A percentile compares a stretch with the other conserved stretches of the same genome.
These are phyloP conservation scores for Selaginella tamariscina DNA, from an alignment of 75 land plant species.

Conservation along the genomic window DNA sequence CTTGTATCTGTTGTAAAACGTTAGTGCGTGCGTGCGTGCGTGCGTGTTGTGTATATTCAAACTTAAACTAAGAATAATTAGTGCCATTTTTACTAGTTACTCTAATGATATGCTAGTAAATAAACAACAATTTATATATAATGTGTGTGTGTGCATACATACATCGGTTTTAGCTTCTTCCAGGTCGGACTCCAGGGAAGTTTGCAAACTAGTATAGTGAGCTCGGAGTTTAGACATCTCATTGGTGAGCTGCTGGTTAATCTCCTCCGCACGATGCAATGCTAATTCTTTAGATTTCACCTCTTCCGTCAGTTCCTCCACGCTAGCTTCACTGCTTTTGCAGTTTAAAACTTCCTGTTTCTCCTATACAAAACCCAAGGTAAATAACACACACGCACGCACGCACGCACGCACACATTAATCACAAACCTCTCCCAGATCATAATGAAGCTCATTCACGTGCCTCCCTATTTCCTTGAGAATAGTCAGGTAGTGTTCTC, in stretches of 20 bases:
- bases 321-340: background rate
- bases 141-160: too few species aligned
- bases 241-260: background rate
- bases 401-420: background rate
- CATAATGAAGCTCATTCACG: background rate
- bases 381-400: background rate
- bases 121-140: too few species aligned
- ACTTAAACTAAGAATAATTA: too few species aligned
- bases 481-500: background rate
- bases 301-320: background rate
- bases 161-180: background rate
- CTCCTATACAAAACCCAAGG: background rate
- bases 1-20: background rate
- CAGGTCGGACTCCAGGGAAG: background rate
- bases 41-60: too few species aligned
- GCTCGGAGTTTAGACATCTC: background rate
- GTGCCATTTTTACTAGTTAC: too few species aligned
- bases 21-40: too few species aligned
- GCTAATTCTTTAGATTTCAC: background rate
- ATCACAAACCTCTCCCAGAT: background rate
- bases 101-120: too few species aligned
- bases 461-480: background rate
- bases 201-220: background rate
- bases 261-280: background rate
- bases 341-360: background rate